Conservation (phyloP, 768 basidiomycete species). For the Calocybe indica region DNA sequence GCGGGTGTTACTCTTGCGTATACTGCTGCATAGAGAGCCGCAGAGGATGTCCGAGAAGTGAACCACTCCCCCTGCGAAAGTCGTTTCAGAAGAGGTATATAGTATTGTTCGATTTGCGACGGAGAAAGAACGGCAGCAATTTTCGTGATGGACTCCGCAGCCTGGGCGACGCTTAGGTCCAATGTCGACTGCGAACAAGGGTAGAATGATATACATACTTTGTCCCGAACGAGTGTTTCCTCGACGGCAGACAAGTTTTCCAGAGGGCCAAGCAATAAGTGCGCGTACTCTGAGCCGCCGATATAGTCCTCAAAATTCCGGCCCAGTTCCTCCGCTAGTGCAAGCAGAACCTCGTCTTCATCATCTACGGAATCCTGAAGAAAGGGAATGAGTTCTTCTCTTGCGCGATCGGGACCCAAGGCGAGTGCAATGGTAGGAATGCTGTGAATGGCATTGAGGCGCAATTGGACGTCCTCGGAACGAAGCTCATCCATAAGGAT, state of each 20-base stretch:
- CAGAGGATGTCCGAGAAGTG: constrained; percentile 93
- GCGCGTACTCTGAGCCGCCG: constrained; percentile 83
- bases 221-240: constrained; percentile 96
- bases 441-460: constrained; percentile 95
- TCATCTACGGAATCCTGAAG: constrained; percentile 99
- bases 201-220: constrained; percentile 46
- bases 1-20: constrained; percentile 72
- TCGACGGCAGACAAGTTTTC: constrained; percentile 96
- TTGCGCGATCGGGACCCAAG: constrained; percentile 88
- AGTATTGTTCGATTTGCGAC: constrained; percentile 79
- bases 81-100: constrained; percentile 86
- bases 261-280: constrained; percentile 83
- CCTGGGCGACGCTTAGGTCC: constrained; percentile 40
- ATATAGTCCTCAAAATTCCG: constrained; percentile 91
- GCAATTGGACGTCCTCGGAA: constrained; percentile 94
- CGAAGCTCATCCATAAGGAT: constrained; percentile 97
- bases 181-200: constrained; percentile 4
- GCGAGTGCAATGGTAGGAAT: constrained; percentile 98
- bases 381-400: constrained; percentile 94
- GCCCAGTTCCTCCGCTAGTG: constrained; percentile 93
- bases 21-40: constrained; percentile 86
- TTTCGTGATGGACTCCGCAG: constrained; percentile 93
- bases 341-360: constrained; percentile 96
- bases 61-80: constrained; percentile 97
- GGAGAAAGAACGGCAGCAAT: constrained; percentile 74